Evolutionary conservation across 1,139 yeast genomes (phyloP), one percentile per base, ranked within the genome.

Genomic region (Starmera stellimalicola): DNA sequence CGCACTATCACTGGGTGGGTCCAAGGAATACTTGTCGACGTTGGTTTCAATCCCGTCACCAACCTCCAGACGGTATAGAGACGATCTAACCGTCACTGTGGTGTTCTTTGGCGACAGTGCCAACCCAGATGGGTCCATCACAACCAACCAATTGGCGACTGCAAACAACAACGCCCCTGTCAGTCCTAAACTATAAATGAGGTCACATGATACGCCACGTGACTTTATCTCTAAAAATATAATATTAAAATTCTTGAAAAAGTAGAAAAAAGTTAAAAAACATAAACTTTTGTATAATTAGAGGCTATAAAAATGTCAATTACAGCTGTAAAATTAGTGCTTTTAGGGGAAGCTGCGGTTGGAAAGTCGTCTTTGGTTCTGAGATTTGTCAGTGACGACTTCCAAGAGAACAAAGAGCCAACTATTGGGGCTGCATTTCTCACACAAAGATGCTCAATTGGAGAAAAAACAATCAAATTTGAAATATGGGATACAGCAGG

Each of bases 401-500:
- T 91, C 60, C 95, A 91, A 58, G 97, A 88, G 57, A 91, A 91
- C 58, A 88, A 88, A 58, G 81, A 60, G 56, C 98, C 98, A 27
- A 91, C 98, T 3, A 88, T 91, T 48, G 98, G 98, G 11, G 98
- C 98, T 5, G 98, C 97, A 1, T 91, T 91, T 54, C 64, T 91
- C 39, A 91, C 98, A 23, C 97, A 91, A 57, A 79, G 93, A 54
- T 93, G 96, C 54, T 79, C 88, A 25, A 79, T 91, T 48, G 93
- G 93, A 26, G 87, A 83, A 43, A 75, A 83, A 46, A 83, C 94
- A 12, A 87, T 91, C 54, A 91, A 91, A 57, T 91, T 87, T 59
- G 98, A 91, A 58, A 91, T 91, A 44, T 91, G 97, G 97, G 98
- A 91, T 55, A 91, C 98, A 11, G 98, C 98, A 0, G 98, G 98